Evolutionary conservation across 169 alveolate genomes (phyloP), one percentile per base, ranked within the genome.

Genomic region (Eimeria tenella): DNA sequence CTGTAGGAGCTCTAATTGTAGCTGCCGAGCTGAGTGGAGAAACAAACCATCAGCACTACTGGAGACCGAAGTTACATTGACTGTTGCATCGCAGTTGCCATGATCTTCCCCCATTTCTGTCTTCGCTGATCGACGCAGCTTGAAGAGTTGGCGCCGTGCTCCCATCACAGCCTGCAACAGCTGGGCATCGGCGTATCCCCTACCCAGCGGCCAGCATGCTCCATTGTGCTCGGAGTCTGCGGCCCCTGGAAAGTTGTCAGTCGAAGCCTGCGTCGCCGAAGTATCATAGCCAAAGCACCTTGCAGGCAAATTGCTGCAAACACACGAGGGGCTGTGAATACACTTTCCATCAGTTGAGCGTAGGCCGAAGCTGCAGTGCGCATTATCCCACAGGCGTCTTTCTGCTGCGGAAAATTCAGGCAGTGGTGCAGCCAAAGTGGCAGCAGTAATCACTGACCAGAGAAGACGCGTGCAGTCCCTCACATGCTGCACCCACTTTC

Each of bases 401-500:
- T 31, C 42, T 31, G 42, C 42, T 2, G 42, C 42, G 2, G 42
- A 1, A 31, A 4, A 53, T 9, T 42, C 77, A 31, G 77, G 91
- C 5, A 83, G 60, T n/a, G 91, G 77, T 3, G 91, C 79, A 5
- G 91, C 91, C 52, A 83, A 10, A 25, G 91, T 60, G 52, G 91
- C 15, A 17, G 79, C 91, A 21, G 91, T 77, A 83, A 83, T 25
- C 77, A 83, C 50, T 15, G 91, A 83, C 91, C 91, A 83, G 63
- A 83, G 42, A 21, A 83, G 50, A 1, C 91, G 74, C 19, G 91
- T 83, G 91, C 91, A 83, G 53, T 83, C 77, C 91, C n/a, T 83
- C 91, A 83, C 25, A 83, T 23, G 73, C 25, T 75, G 62, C 91
- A 83, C 63, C 79, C 77, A 31, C 62, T 83, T 83, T 42, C 42